Conservation (phyloP, 768 basidiomycete species). For the Tremella yokohamensis region DNA sequence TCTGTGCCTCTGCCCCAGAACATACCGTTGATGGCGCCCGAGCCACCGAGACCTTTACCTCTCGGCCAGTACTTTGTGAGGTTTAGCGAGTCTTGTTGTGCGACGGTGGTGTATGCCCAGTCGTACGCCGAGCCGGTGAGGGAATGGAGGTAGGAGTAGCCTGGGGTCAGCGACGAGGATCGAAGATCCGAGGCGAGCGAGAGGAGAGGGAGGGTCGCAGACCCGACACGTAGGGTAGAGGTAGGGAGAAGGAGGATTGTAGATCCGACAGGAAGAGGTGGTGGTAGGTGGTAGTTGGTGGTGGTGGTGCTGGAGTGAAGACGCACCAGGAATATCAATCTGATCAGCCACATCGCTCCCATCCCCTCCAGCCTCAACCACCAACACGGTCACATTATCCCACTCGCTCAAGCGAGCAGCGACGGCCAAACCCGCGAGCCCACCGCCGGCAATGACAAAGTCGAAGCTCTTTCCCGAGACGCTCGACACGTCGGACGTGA, state of each 20-base stretch:
- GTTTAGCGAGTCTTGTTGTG: constrained; percentile 31
- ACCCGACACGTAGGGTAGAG: too few species aligned
- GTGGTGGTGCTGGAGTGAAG: background rate
- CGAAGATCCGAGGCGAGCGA: too few species aligned
- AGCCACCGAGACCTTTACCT: constrained; percentile 69
- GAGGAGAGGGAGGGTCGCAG: too few species aligned
- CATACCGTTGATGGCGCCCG: constrained; percentile 67
- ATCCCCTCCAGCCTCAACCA: constrained; percentile 51
- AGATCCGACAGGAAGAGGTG: too few species aligned
- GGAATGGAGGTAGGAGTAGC: constrained; percentile 31
- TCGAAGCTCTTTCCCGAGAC: constrained; percentile 49
- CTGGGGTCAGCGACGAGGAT: too few species aligned
- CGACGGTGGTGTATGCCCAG: constrained; percentile 40
- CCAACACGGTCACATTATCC: constrained; percentile 55
- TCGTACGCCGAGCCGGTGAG: constrained; percentile 36
- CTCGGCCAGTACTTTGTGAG: constrained; percentile 55
- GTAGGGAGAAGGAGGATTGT: too few species aligned
- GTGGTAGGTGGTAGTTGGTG: background rate
- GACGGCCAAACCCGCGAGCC: constrained; percentile 56
- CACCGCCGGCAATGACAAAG: constrained; percentile 59
- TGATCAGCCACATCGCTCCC: constrained; percentile 42
- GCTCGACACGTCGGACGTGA: constrained; percentile 25
- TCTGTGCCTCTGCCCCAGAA: constrained; percentile 53
- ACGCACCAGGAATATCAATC: constrained; percentile 49
- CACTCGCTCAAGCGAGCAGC: constrained; percentile 57